Evolutionary conservation across 2,329 filamentous ascomycete species (phyloP).

Genomic region (Polychaeton citri): DNA sequence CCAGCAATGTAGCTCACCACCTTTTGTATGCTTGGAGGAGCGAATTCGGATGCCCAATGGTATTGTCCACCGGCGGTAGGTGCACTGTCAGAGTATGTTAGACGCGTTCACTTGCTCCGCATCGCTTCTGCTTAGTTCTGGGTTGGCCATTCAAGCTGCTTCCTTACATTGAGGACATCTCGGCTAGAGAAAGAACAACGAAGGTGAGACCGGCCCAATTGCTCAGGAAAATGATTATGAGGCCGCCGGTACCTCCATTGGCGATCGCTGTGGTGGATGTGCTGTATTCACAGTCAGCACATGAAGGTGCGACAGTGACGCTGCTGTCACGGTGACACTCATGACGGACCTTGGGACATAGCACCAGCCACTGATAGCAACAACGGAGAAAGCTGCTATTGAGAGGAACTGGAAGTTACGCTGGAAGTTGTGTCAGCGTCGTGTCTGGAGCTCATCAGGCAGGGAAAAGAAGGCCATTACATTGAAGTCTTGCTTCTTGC

Average conservation of each 20-base stretch:
- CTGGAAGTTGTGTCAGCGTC: conserved; percentile 2
- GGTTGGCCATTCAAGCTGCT: conserved; percentile 3
- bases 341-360: conserved; percentile 13
- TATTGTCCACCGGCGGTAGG: conserved; percentile 15
- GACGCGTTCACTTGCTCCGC: not conserved
- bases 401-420: conserved; percentile 15
- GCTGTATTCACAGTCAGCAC: not conserved
- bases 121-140: conserved; percentile 22
- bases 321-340: conserved; percentile 7
- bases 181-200: conserved; percentile 13
- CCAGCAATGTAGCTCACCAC: conserved; percentile 14
- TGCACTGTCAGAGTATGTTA: conserved; percentile 1
- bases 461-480: not conserved
- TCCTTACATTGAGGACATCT: conserved; percentile 5
- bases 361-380: conserved; percentile 14
- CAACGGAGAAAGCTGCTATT: conserved; percentile 14
- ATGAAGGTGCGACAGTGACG: not conserved
- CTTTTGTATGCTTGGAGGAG: conserved; percentile 12
- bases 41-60: conserved; percentile 15
- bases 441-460: not conserved
- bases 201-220: conserved; percentile 21
- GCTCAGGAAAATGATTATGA: conserved; percentile 22
- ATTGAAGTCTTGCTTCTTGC: conserved; percentile 34
- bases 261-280: conserved; percentile 7
- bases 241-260: conserved; percentile 16